Evolutionary conservation across 768 basidiomycete species (phyloP).

Genomic region (Rhodotorula paludigena): DNA sequence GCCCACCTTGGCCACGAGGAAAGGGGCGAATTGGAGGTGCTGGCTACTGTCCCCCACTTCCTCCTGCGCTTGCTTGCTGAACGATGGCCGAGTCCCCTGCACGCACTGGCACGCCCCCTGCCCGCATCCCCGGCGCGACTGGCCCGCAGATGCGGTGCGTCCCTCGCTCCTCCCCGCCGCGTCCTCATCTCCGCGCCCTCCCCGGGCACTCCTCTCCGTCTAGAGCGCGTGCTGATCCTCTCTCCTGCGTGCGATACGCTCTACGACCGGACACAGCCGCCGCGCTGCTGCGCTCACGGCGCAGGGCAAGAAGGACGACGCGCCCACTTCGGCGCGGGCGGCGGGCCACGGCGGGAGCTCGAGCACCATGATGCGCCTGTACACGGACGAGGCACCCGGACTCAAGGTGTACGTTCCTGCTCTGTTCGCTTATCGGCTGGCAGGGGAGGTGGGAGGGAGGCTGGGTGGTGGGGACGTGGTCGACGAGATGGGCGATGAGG

Average conservation of each 20-base stretch:
- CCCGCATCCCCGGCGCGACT: constrained; percentile 18
- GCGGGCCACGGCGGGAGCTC: constrained; percentile 81
- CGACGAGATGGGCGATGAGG: too few relatives aligned
- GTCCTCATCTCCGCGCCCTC: background rate
- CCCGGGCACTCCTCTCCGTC: background rate
- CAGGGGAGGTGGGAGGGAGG: background rate
- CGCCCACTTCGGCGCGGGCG: constrained; percentile 22
- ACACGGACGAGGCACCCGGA: constrained; percentile 97
- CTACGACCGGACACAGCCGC: constrained; percentile 10
- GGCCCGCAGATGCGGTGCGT: constrained; percentile 32
- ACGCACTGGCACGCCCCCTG: background rate
- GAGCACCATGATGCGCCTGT: constrained; percentile 97
- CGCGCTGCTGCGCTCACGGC: constrained; percentile 29
- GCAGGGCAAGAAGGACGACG: constrained; percentile 21
- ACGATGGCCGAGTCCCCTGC: constrained; percentile 14
- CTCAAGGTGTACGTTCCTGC: constrained; percentile 77
- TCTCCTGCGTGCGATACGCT: too few relatives aligned
- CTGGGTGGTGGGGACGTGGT: background rate
- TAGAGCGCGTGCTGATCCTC: too few relatives aligned
- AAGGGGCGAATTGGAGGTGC: too few relatives aligned
- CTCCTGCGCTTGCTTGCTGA: background rate
- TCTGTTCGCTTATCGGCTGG: too few relatives aligned
- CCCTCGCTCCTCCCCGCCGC: background rate
- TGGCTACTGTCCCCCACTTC: background rate
- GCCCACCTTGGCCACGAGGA: too few relatives aligned